Conservation (phyloP, 768 basidiomycete species). For the Russula compacta region DNA sequence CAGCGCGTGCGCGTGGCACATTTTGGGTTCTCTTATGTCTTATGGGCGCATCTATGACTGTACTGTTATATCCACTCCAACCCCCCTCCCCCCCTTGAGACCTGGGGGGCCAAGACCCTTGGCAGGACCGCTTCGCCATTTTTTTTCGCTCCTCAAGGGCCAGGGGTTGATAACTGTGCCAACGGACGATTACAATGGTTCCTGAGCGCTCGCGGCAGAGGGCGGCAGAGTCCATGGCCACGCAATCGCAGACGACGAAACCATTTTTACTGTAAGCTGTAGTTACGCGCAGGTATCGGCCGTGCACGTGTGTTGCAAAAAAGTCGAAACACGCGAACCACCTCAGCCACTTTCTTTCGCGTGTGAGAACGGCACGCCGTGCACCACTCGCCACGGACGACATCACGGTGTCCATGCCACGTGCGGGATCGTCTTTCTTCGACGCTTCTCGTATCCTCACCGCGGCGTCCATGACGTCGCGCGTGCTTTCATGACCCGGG, state of each 20-base stretch:
- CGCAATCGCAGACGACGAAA: no score
- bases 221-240: no score
- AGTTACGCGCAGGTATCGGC: not conserved
- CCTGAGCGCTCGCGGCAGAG: not conserved
- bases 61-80: no score
- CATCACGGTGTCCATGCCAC: not conserved
- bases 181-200: not conserved
- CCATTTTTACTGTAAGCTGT: no score
- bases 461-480: not conserved
- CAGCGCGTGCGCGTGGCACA: not conserved
- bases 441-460: not conserved
- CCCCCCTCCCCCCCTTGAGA: no score
- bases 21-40: not conserved
- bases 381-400: not conserved
- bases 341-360: no score
- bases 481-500: not conserved
- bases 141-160: no score
- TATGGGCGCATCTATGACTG: not conserved
- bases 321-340: not conserved
- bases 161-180: no score
- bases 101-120: not conserved
- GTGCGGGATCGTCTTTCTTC: slow-evolving; percentile 2
- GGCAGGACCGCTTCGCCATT: not conserved
- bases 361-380: no score
- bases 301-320: no score